Conservation (phyloP, 208 protist species). For the Trypanosoma caninum region DNA sequence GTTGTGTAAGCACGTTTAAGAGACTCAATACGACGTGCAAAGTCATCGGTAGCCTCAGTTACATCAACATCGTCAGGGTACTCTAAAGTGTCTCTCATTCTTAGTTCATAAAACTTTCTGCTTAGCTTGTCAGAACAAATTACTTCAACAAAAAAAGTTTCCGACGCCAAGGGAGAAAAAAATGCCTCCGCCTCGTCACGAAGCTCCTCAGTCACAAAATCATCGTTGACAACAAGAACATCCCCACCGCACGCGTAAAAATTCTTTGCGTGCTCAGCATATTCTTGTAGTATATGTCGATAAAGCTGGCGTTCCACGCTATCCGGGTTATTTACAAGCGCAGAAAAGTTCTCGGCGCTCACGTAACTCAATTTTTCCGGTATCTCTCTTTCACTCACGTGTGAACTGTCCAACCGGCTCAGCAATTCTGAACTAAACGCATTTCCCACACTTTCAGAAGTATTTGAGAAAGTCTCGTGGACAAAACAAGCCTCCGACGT, state of each 20-base stretch:
- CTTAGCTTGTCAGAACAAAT: constrained; percentile 48
- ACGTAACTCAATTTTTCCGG: constrained; percentile 28
- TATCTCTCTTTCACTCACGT: neutral
- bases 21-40: constrained; percentile 45
- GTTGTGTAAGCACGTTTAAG: constrained; percentile 58
- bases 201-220: constrained; percentile 75
- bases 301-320: constrained; percentile 62
- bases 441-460: too few species aligned
- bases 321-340: constrained; percentile 45
- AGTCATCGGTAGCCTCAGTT: constrained; percentile 44
- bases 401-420: too few species aligned
- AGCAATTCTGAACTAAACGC: too few species aligned
- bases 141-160: constrained; percentile 84
- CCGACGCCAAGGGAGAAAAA: constrained; percentile 46
- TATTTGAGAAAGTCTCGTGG: too few species aligned
- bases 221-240: constrained; percentile 85
- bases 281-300: constrained; percentile 54
- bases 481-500: too few species aligned
- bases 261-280: constrained; percentile 47
- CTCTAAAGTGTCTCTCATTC: constrained; percentile 57
- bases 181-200: constrained; percentile 60
- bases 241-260: constrained; percentile 75
- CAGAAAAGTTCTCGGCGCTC: constrained; percentile 51
- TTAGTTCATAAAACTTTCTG: constrained; percentile 54
- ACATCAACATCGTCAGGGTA: constrained; percentile 45